Evolutionary conservation across 805 yeast genomes (phyloP), one percentile per base, ranked within the genome.

Genomic region (Metschnikowia aberdeeniae): DNA sequence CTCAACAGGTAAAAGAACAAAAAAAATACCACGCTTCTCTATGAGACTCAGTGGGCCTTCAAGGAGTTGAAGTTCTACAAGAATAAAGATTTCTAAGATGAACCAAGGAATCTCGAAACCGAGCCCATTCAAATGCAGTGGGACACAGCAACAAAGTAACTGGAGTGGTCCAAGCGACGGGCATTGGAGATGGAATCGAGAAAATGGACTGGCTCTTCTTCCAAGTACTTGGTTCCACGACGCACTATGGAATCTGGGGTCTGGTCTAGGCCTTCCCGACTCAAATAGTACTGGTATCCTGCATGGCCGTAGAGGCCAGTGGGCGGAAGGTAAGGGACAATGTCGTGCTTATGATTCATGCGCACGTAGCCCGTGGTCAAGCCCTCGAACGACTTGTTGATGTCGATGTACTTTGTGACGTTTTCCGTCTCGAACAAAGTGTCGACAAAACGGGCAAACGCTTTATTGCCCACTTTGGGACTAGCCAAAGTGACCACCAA

Each of bases 291-390:
- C 50, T 80, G 79, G 36, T 71, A 66, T 1, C 87, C 87, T 3
- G 75, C 70, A 42, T 78, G 82, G 41, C 47, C 45, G 50, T 58
- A 71, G 10, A 67, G 51, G 24, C 66, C 67, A 1, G 72, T 64
- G 8, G 84, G 81, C 5, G 89, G 90, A 22, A 82, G 61, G 46
- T 63, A 55, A 0, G 88, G 84, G 19, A 85, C 80, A 22, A 76
- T 55, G 53, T 84, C 90, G 19, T 69, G 68, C n/a, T 64, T 58
- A 55, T 82, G 86, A 8, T 72, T 72, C 6, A 84, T 78, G 56
- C 89, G 68, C 32, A 77, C 69, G 48, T 68, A 78, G 0, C 49
- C 56, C 10, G 38, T 43, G 29, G 24, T 20, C 27, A 51, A 36
- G 17, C 40, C 36, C 35, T 51, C 56, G 24, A 53, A 53, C n/a